Evolutionary conservation across 345 rosid genomes (phyloP), one percentile per base, ranked within the genome.

Genomic region (Eucalyptus pauciflora): DNA sequence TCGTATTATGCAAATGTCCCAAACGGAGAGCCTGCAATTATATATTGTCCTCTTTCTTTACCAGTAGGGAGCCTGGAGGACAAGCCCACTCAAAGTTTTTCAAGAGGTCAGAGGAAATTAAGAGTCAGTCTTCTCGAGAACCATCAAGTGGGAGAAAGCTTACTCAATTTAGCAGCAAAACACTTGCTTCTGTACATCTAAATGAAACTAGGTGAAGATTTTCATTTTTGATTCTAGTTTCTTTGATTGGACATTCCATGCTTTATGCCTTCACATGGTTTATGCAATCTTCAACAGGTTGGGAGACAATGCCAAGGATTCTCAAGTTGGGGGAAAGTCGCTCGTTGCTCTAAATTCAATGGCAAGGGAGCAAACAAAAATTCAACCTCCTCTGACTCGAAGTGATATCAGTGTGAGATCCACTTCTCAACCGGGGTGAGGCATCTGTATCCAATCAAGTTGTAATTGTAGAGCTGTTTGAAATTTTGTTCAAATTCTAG

Each of bases 31-130:
- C 87, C 87, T 88, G 87, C 88, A 43, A 64, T 50, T 51, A 87
- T 3, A 37, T 33, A 33, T 71, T 6, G 7, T 71, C 81, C 81
- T 71, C 1, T 71, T 71, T 33, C 25, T 33, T 17, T 71, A 91
- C 90, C 71, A 89, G 89, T 85, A 93, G 91, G 85, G 94, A 93
- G 88, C 67, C 93, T 29, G 95, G 93, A 91, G n/a, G n/a, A n/a
- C 87, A 67, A 49, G 83, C 89, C 85, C 54, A 86, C 48, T 93
- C 95, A 51, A 92, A 91, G 50, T 67, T 87, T 88, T 93, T 92
- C 62, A 92, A 81, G 88, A 93, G 90, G 64, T 71, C 93, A 48
- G 93, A 91, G 56, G 89, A 90, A 89, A 56, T 89, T 64, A 91
- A 85, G 89, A 88, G 91, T 89, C 87, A 92, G 43, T 88, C 88